A percentile compares a stretch with the other conserved stretches of the same genome.
phyloP scores from a whole-genome alignment of 306 rosid species.

The Medicago truncatula region MtrunA17r5.0-ANR NC_053049.1:44931501-44932000 shows the following conservation, averaged over 20 bases:
- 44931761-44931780: constrained; percentile 66
- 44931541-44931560: constrained; percentile 68
- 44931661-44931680: constrained; percentile 54
- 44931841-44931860: constrained; percentile 62
- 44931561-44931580: constrained; percentile 55
- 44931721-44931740: constrained; percentile 61
- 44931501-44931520: constrained; percentile 49
- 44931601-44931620: constrained; percentile 56
- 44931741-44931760: constrained; percentile 56
- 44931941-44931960: constrained; percentile 20
- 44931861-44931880: constrained; percentile 74
- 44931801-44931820: constrained; percentile 68
- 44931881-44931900: constrained; percentile 63
- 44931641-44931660: constrained; percentile 58
- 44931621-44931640: constrained; percentile 58
- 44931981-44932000: constrained; percentile 37
- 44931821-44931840: constrained; percentile 62
- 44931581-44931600: constrained; percentile 56
- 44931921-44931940: constrained; percentile 59
- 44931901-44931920: constrained; percentile 64
- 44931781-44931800: constrained; percentile 47
- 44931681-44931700: constrained; percentile 62
- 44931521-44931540: constrained; percentile 59
- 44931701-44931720: constrained; percentile 68
- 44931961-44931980: constrained; percentile 37